Evolutionary conservation across 805 yeast genomes (phyloP).

Genomic region (Candida ortonii): DNA sequence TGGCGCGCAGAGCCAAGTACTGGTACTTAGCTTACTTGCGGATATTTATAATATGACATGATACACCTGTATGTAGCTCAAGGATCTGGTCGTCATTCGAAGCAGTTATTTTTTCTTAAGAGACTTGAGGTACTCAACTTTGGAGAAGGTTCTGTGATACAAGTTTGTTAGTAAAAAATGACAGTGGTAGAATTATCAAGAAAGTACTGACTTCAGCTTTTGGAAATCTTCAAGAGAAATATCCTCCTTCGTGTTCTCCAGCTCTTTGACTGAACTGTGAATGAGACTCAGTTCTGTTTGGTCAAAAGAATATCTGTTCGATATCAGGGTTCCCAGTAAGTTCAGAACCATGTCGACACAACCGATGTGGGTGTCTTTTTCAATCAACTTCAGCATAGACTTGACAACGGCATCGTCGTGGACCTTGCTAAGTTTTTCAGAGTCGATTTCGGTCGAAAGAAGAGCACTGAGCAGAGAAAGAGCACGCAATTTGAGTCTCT

Average conservation of each 20-base stretch:
- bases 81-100: too few species aligned
- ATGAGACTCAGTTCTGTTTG: slow-evolving; percentile 41
- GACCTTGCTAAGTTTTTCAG: slow-evolving; percentile 40
- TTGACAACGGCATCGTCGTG: slow-evolving; percentile 34
- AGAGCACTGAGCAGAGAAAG: slow-evolving; percentile 50
- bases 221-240: slow-evolving; percentile 54
- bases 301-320: slow-evolving; percentile 44
- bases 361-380: slow-evolving; percentile 40
- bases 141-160: slow-evolving; percentile 32
- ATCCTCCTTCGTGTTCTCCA: slow-evolving; percentile 44
- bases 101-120: slow-evolving; percentile 15
- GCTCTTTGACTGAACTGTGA: slow-evolving; percentile 33
- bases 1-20: too few species aligned
- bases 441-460: slow-evolving; percentile 48
- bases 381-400: slow-evolving; percentile 34
- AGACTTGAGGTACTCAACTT: slow-evolving; percentile 34
- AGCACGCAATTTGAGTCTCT: slow-evolving; percentile 49
- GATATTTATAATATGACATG: too few species aligned
- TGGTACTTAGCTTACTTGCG: too few species aligned
- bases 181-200: slow-evolving; percentile 5
- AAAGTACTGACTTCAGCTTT: slow-evolving; percentile 43
- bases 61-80: too few species aligned
- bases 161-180: slow-evolving; percentile 1
- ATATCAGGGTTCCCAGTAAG: slow-evolving; percentile 45
- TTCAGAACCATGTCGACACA: slow-evolving; percentile 57